Conservation (phyloP, 1,284 basidiomycete species). For the Puccinia polysora region DNA sequence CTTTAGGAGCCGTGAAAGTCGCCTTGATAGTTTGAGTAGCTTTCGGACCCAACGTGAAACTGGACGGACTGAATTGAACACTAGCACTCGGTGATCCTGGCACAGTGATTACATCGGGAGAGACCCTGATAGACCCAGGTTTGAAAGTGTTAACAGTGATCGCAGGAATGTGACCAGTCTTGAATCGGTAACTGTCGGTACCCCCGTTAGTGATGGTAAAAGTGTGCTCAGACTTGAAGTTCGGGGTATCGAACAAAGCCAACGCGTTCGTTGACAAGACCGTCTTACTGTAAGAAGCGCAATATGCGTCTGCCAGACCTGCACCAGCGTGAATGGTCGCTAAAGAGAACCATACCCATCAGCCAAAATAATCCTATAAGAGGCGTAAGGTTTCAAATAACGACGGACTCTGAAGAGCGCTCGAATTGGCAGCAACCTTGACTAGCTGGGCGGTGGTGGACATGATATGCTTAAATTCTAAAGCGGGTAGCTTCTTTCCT, state of each 20-base stretch:
- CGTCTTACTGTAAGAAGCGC: conserved; percentile 24
- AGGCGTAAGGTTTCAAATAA: background rate
- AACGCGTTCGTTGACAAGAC: conserved; percentile 17
- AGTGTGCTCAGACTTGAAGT: conserved; percentile 26
- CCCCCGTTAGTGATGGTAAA: conserved; percentile 35
- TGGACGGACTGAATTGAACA: conserved; percentile 4
- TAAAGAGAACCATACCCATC: background rate
- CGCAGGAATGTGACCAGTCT: conserved; percentile 19
- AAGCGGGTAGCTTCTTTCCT: conserved; percentile 1
- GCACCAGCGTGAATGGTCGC: conserved; percentile 34
- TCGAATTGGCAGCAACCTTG: background rate
- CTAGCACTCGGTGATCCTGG: conserved; percentile 10
- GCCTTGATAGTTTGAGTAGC: conserved; percentile 15
- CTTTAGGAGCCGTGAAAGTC: conserved; percentile 24
- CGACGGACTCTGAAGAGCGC: conserved; percentile 18
- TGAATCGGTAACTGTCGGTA: conserved; percentile 8
- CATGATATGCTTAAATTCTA: conserved; percentile 15
- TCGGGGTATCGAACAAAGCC: conserved; percentile 11
- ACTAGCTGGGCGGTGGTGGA: conserved; percentile 26
- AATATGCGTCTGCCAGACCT: conserved; percentile 35
- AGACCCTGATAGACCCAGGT: conserved; percentile 1
- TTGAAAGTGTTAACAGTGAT: conserved; percentile 24
- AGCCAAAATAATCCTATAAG: background rate
- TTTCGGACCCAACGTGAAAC: conserved; percentile 11
- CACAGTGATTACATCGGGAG: background rate